Evolutionary conservation across 2,329 filamentous ascomycete genomes (phyloP).

Genomic region (Rhynchosporium graminicola): DNA sequence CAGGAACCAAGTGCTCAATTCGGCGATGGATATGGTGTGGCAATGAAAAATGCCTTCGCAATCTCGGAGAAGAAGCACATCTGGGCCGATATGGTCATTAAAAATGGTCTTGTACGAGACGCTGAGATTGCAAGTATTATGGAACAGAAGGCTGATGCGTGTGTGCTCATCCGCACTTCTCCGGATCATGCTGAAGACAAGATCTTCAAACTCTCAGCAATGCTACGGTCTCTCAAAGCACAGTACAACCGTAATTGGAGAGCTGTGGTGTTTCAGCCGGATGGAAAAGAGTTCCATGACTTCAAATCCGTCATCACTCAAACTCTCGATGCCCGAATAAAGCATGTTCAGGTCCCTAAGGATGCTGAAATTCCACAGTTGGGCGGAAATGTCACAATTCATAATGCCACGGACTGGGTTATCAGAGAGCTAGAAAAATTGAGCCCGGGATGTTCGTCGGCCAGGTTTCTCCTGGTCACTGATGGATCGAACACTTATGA

Average conservation of each 20-base stretch:
- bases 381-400: background rate
- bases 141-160: constrained; percentile 14
- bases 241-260: constrained; percentile 20
- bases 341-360: background rate
- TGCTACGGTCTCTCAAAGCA: constrained; percentile 21
- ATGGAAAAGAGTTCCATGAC: constrained; percentile 6
- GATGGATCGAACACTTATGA: constrained; percentile 19
- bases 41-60: constrained; percentile 20
- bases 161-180: constrained; percentile 17
- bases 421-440: constrained; percentile 9
- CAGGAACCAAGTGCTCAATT: constrained; percentile 22
- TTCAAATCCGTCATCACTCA: constrained; percentile 6
- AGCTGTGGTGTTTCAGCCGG: constrained; percentile 10
- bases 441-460: constrained; percentile 11
- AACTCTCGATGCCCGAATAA: constrained; percentile 17
- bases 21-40: constrained; percentile 21
- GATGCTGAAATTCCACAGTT: background rate
- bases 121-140: background rate
- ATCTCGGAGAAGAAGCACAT: constrained; percentile 17
- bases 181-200: constrained; percentile 7
- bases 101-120: background rate
- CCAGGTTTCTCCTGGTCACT: constrained; percentile 20
- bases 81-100: constrained; percentile 16
- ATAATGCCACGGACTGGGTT: constrained; percentile 18
- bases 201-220: constrained; percentile 19